Conservation (phyloP, 208 protist species). For the Eutreptiella sp. region DNA sequence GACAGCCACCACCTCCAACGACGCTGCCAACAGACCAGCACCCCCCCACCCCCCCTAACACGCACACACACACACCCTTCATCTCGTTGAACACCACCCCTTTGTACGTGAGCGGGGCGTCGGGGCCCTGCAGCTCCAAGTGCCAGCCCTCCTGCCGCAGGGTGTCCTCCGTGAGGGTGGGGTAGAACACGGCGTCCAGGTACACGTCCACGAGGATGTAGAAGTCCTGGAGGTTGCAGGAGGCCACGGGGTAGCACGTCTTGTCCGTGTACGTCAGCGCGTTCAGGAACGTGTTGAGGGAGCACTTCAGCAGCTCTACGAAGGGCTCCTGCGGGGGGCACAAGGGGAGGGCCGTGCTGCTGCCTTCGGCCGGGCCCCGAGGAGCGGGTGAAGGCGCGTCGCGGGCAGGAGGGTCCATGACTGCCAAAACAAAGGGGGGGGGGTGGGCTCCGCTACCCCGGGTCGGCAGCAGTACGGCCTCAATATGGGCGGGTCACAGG, state of each 20-base stretch:
- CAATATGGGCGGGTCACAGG: too few species aligned
- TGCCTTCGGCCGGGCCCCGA: too few species aligned
- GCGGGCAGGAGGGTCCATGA: too few species aligned
- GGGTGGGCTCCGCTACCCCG: too few species aligned
- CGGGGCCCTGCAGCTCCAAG: constrained; percentile 44
- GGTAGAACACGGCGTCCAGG: constrained; percentile 80
- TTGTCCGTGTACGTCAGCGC: constrained; percentile 83
- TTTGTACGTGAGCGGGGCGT: constrained; percentile 54
- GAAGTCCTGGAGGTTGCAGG: constrained; percentile 80
- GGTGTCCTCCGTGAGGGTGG: constrained; percentile 72
- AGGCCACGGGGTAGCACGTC: constrained; percentile 84
- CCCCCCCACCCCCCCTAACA: too few species aligned
- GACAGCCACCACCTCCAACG: too few species aligned
- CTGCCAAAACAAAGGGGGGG: too few species aligned
- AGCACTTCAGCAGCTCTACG: constrained; percentile 79
- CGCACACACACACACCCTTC: constrained; percentile 80
- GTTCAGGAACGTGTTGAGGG: constrained; percentile 83
- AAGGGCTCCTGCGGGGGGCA: constrained; percentile 86
- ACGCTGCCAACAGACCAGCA: too few species aligned
- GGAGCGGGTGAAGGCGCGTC: too few species aligned
- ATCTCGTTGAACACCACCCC: constrained; percentile 90
- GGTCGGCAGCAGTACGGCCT: too few species aligned
- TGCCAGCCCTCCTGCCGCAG: constrained; percentile 83
- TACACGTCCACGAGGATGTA: constrained; percentile 84
- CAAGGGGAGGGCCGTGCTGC: too few species aligned